Evolutionary conservation across 257 asterid species (phyloP), one percentile per base, ranked within the genome.

Genomic region (Capsicum rhomboideum): DNA sequence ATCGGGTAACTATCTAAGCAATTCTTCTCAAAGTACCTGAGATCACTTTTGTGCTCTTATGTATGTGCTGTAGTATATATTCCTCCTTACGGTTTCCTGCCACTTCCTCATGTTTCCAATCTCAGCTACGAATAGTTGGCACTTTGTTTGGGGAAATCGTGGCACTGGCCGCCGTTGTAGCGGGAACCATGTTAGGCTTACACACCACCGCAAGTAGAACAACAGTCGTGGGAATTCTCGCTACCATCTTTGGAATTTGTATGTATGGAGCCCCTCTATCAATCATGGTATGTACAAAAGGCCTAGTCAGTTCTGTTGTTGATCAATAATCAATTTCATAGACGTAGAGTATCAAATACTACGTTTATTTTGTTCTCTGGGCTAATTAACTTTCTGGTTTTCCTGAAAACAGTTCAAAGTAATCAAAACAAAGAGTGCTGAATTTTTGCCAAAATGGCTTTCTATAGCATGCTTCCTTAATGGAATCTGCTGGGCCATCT

Each of bases 221-320:
- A n/a, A 87, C 55, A 83, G 78, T 94, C 34, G 91, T 88, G 6
- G 98, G 97, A 46, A 75, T 84, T 6, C 34, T 94, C 23, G 91
- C 92, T 11, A 86, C 85, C 11, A 20, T 91, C 56, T 92, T 91
- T 6, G 95, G 97, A 21, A 87, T 92, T 64, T 75, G 90, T 40
- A 90, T 94, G 91, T 92, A 93, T 20, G 92, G 83, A 28, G 80
- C 98, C 8, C 97, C 97, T 14, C 91, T 93, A 2, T 87, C 97
- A 59, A 85, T 92, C 50, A 16, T 93, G 87, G 94, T 91, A 88
- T 82, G 92, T 63, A 34, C 74, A 13, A 56, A 72, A 2, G 31
- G 31, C 67, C 56, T 31, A 37, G 16, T 9, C 23, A 37, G 10
- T 9, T 64, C 64, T 82, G 40, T 5, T 42, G 53, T 59, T 56